Percentiles rank a stretch among this genome's conserved stretches.
Conservation (phyloP, 2,329 filamentous ascomycete genomes). For the Diplodia intermedia region DNA sequence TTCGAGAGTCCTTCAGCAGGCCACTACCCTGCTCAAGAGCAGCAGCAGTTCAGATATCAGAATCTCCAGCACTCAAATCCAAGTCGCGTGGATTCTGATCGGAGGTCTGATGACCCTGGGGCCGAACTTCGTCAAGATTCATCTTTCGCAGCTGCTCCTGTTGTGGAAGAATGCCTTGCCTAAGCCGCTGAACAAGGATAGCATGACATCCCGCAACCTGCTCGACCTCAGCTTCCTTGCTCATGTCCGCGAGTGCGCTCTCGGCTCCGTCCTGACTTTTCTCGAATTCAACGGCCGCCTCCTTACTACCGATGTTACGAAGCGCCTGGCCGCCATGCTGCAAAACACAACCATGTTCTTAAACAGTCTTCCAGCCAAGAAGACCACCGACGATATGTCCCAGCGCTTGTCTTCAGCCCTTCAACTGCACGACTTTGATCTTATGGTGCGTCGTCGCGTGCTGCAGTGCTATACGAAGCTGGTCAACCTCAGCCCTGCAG, state of each 20-base stretch:
- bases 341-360: constrained; percentile 92
- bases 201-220: constrained; percentile 80
- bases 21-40: constrained; percentile 88
- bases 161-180: constrained; percentile 98
- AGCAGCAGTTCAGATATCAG: constrained; percentile 90
- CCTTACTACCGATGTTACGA: constrained; percentile 91
- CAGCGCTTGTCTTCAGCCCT: constrained; percentile 84
- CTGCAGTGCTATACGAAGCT: constrained; percentile 94
- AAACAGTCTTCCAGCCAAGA: constrained; percentile 82
- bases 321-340: constrained; percentile 89
- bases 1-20: constrained; percentile 87
- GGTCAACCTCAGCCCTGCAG: constrained; percentile 84
- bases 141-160: constrained; percentile 89
- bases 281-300: constrained; percentile 91
- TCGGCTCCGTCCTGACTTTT: constrained; percentile 90
- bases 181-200: constrained; percentile 91
- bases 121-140: constrained; percentile 98
- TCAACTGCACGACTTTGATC: constrained; percentile 86
- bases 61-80: constrained; percentile 91
- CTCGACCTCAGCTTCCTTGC: constrained; percentile 92
- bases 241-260: constrained; percentile 91
- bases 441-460: constrained; percentile 91
- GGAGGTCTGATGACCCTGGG: constrained; percentile 96
- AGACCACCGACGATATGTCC: constrained; percentile 82
- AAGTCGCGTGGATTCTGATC: constrained; percentile 97